Conservation (phyloP, 2,329 filamentous ascomycete genomes). For the Fusarium graminum region DNA sequence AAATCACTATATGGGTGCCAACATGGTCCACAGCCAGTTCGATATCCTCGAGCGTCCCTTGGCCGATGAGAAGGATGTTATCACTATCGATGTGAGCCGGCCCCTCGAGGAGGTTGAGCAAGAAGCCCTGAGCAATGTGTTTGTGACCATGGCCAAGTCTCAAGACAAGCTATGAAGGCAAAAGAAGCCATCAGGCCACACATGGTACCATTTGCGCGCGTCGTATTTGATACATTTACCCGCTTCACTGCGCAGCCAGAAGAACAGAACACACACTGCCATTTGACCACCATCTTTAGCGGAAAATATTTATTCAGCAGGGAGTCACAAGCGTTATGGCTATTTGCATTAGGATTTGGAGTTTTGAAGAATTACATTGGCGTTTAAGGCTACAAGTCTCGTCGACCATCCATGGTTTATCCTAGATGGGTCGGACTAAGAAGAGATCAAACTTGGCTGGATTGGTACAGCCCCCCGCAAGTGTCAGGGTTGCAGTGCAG, state of each 20-base stretch:
- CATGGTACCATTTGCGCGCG: slow-evolving; percentile 5
- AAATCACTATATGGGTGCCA: slow-evolving; percentile 94
- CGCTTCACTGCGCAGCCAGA: slow-evolving; percentile 4
- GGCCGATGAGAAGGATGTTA: slow-evolving; percentile 77
- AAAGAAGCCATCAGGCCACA: background rate
- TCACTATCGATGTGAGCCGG: slow-evolving; percentile 76
- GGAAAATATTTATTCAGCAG: slow-evolving; percentile 42
- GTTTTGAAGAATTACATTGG: slow-evolving; percentile 31
- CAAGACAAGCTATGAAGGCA: slow-evolving; percentile 38
- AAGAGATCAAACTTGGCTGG: slow-evolving; percentile 20
- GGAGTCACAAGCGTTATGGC: slow-evolving; percentile 49
- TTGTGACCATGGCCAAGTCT: slow-evolving; percentile 60
- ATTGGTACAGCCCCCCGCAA: slow-evolving; percentile 43
- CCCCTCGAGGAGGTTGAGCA: slow-evolving; percentile 70
- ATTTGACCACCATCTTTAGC: slow-evolving; percentile 17
- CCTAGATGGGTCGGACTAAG: slow-evolving; percentile 24
- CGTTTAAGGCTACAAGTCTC: slow-evolving; percentile 31
- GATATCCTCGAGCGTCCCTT: slow-evolving; percentile 86
- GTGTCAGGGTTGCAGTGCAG: slow-evolving; percentile 41
- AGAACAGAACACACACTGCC: slow-evolving; percentile 3
- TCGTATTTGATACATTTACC: slow-evolving; percentile 9
- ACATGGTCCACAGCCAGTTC: slow-evolving; percentile 95
- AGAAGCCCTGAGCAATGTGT: slow-evolving; percentile 70
- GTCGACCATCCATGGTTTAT: slow-evolving; percentile 10
- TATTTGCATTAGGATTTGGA: slow-evolving; percentile 37